phyloP scores from a whole-genome alignment of 1,139 yeast species.

The Hemisphaericaspora xylanilytica region DNA sequence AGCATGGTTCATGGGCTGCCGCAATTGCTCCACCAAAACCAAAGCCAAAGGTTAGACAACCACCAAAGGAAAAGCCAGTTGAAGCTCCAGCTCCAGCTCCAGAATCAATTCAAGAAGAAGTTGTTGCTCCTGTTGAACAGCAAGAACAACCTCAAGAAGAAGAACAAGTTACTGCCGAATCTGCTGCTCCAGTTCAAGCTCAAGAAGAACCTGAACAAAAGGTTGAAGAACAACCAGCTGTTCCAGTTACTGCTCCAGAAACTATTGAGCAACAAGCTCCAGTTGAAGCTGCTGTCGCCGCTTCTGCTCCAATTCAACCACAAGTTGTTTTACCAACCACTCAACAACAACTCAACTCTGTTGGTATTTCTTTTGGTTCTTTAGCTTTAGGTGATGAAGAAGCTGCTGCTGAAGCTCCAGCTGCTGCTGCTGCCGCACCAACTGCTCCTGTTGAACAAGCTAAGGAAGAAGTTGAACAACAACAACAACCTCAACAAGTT shows the following conservation, averaged over 20 bases:
- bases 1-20: slow-evolving; percentile 55
- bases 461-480: slow-evolving; percentile 13
- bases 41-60: slow-evolving; percentile 16
- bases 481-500: slow-evolving; percentile 15
- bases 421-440: slow-evolving; percentile 3
- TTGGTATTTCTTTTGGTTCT: slow-evolving; percentile 72
- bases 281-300: slow-evolving; percentile 5
- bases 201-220: slow-evolving; percentile 59
- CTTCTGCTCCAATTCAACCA: slow-evolving; percentile 29
- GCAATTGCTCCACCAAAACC: slow-evolving; percentile 53
- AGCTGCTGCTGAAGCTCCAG: slow-evolving; percentile 16
- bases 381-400: slow-evolving; percentile 49
- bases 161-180: slow-evolving; percentile 47
- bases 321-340: slow-evolving; percentile 68
- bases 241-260: slow-evolving; percentile 6
- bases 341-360: slow-evolving; percentile 50
- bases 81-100: slow-evolving; percentile 10
- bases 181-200: slow-evolving; percentile 13
- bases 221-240: slow-evolving; percentile 24
- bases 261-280: slow-evolving; percentile 3
- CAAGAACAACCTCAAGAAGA: background rate
- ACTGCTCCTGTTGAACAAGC: slow-evolving; percentile 3
- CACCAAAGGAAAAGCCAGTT: slow-evolving; percentile 12
- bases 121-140: slow-evolving; percentile 15
- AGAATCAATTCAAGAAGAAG: slow-evolving; percentile 11